Evolutionary conservation across 2,329 filamentous ascomycete species (phyloP), one percentile per base, ranked within the genome.

Genomic region (Lachnellula subtilissima): DNA sequence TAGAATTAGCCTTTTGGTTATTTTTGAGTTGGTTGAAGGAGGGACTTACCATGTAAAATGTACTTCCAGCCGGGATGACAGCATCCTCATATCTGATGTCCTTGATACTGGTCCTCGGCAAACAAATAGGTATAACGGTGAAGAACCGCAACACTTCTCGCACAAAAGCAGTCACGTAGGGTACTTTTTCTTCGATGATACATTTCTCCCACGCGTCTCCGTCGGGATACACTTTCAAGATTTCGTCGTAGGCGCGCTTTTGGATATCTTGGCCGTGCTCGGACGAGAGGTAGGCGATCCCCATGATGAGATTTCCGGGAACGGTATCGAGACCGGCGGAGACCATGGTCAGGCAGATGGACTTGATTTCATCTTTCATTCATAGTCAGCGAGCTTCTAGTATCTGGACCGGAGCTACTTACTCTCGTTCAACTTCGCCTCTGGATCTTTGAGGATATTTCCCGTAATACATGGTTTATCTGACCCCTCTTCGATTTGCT

Each of bases 251-350:
- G 0, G 88, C 88, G 37, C 80, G 83, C 53, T 79, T 72, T 70
- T 94, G 89, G 57, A 92, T 86, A 2, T 78, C 76, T 62, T 88
- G 86, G 14, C 89, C 88, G 11, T 85, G 75, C 0, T 78, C 71
- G 0, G 82, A 85, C n/a, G 86, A 81, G 2, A 94, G 79, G 63
- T 88, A 89, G 2, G 87, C 89, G 46, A 93, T 82, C 12, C 86
- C 85, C 86, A 91, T 90, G 65, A 91, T 86, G 9, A 93, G 73
- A 59, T 91, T 92, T 11, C 85, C 87, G 0, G 89, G 87, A 1
- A 94, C 86, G 0, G 89, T 94, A 68, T 94, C 89, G 15, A 93
- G 80, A 17, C 89, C 89, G 0, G 88, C 89, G 1, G 86, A 88
- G 0, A 93, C 86, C 82, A 93, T 91, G 23, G 88, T 91, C 23